Evolutionary conservation across 306 rosid genomes (phyloP), one percentile per base, ranked within the genome.

Genomic region (Casuarina glauca): DNA sequence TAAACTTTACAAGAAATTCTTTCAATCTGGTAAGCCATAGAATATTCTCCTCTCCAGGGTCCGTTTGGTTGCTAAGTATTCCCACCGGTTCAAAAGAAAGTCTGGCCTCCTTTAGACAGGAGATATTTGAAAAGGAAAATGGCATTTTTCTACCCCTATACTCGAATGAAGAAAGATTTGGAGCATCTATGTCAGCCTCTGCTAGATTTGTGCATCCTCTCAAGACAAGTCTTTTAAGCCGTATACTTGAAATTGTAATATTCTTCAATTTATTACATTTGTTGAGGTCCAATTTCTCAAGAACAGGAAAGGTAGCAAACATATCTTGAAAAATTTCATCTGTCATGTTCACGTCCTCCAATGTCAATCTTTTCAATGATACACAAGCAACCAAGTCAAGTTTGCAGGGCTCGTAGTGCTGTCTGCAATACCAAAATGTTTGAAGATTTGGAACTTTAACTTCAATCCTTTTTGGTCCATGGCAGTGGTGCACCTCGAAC

Each of bases 391-490:
- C 84, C 72, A 85, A 82, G 78, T 54, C 69, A 55, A 90, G 72
- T 76, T 86, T 73, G 76, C 92, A 86, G 20, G 83, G 48, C 16
- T 52, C 7, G 13, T 70, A 53, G 55, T 64, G 80, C 78, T 76
- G 74, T 76, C 84, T 82, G 49, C 82, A 74, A 87, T 64, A 90
- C 89, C 92, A 83, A 80, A 90, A 85, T 70, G 95, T 85, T 61
- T 82, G 82, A 69, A 90, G 89, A 82, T 58, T 80, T 48, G 89
- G 77, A 82, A 84, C 86, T 78, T 49, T 49, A 60, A 90, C 15
- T 70, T 70, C 66, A 63, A 88, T 78, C 62, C 17, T 80, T 68
- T 45, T 80, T 58, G 70, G 75, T 69, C 50, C 75, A 75, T 35
- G 49, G 80, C 87, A 86, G 49, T 81, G 39, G 78, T 86, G 82